phyloP scores from a whole-genome alignment of 495 filamentous ascomycete genomes.

The Opeltia flavorubescens region DNA sequence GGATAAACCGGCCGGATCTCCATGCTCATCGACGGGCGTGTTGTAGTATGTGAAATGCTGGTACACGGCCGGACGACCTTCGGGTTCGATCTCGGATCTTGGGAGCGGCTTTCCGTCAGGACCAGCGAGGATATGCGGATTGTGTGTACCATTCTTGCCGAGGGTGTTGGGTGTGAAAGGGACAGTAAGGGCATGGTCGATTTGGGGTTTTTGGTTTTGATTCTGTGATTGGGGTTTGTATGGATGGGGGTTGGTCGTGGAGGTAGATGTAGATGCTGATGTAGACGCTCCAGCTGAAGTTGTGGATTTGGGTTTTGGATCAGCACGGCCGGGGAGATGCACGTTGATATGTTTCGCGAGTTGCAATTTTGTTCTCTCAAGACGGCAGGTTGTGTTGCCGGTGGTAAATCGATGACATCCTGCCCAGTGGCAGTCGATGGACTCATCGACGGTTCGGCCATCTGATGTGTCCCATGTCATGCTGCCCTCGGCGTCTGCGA shows the following conservation, averaged over 20 bases:
- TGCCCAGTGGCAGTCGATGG: conserved; percentile 40
- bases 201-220: conserved; percentile 30
- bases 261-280: too few species aligned
- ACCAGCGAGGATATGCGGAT: not conserved
- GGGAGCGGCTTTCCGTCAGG: conserved; percentile 19
- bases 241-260: too few species aligned
- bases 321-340: conserved; percentile 8
- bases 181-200: conserved; percentile 28
- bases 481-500: conserved; percentile 30
- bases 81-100: conserved; percentile 26
- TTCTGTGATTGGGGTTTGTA: too few species aligned
- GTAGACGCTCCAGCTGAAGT: too few species aligned
- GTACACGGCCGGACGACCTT: conserved; percentile 25
- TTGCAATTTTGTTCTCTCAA: conserved; percentile 19
- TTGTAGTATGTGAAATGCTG: conserved; percentile 38
- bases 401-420: conserved; percentile 39
- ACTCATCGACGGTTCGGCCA: conserved; percentile 2
- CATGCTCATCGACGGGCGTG: conserved; percentile 66
- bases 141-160: not conserved
- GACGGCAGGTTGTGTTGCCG: conserved; percentile 51
- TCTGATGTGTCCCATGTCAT: not conserved
- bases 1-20: conserved; percentile 71
- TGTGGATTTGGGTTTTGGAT: too few species aligned
- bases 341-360: conserved; percentile 16
- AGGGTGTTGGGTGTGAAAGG: conserved; percentile 11